These are phyloP conservation scores for Fusarium coicis DNA, from an alignment of 2,329 filamentous ascomycete species.

Conservation along the genomic window DNA sequence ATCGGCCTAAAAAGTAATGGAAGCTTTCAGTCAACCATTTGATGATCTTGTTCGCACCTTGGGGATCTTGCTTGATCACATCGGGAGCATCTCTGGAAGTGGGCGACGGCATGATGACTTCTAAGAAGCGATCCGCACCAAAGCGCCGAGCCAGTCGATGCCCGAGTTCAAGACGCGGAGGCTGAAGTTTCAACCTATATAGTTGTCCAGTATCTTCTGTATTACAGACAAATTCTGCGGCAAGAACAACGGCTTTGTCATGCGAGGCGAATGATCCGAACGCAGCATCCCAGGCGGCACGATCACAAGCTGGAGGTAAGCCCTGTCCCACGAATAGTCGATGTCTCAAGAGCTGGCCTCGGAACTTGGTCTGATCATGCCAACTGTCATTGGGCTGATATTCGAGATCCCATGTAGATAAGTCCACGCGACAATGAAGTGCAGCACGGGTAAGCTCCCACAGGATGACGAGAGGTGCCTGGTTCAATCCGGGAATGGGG, in stretches of 20 bases:
- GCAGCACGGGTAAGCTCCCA: conserved; percentile 65
- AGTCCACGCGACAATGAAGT: conserved; percentile 56
- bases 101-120: conserved; percentile 62
- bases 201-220: conserved; percentile 50
- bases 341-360: conserved; percentile 53
- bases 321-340: conserved; percentile 55
- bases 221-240: conserved; percentile 55
- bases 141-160: conserved; percentile 66
- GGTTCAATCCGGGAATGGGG: conserved; percentile 51
- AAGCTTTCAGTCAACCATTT: conserved; percentile 42
- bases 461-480: conserved; percentile 59
- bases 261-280: conserved; percentile 50
- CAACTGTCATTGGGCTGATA: conserved; percentile 53
- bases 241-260: conserved; percentile 55
- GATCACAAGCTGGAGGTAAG: conserved; percentile 60
- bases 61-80: conserved; percentile 47
- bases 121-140: conserved; percentile 68
- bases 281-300: conserved; percentile 59
- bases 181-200: conserved; percentile 59
- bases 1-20: conserved; percentile 59
- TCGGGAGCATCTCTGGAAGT: conserved; percentile 42
- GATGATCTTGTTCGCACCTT: conserved; percentile 46
- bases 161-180: conserved; percentile 59
- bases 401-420: conserved; percentile 48
- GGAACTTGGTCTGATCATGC: conserved; percentile 57